Evolutionary conservation across 352 stramenopile species (phyloP).

Genomic region (Pythium aristosporum): DNA sequence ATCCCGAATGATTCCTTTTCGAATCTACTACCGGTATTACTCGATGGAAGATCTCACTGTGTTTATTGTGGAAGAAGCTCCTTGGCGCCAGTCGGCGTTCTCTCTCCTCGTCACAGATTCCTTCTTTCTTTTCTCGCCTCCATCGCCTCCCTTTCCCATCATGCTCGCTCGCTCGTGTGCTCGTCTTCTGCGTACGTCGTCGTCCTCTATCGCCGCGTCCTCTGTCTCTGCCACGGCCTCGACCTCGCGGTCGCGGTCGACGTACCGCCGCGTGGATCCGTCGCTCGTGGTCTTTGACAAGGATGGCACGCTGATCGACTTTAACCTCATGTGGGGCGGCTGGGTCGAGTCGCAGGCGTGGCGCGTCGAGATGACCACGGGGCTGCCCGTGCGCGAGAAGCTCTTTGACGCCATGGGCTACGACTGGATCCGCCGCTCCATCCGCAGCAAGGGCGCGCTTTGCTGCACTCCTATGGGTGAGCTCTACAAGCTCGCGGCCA

Average conservation of each 20-base stretch:
- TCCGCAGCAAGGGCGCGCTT: constrained; percentile 79
- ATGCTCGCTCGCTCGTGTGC: constrained; percentile 9
- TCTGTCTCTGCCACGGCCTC: not conserved
- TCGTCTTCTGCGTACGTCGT: not conserved
- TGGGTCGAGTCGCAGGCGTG: constrained; percentile 86
- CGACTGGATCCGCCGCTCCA: constrained; percentile 79
- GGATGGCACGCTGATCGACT: constrained; percentile 89
- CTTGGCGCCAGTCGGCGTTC: not conserved
- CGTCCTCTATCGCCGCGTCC: not conserved
- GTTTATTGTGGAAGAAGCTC: no score
- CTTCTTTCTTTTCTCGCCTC: not conserved
- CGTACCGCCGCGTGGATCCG: constrained; percentile 31
- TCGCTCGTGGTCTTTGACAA: constrained; percentile 89
- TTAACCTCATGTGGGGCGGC: constrained; percentile 88
- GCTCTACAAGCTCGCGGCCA: constrained; percentile 79
- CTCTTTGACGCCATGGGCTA: constrained; percentile 87
- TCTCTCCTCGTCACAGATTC: constrained; percentile 6
- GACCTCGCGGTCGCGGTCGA: constrained; percentile 11
- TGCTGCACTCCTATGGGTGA: constrained; percentile 86
- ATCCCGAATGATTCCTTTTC: constrained; percentile 1
- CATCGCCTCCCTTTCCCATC: not conserved
- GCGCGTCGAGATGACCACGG: constrained; percentile 84
- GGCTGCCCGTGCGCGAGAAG: constrained; percentile 75
- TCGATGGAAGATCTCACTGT: not conserved
- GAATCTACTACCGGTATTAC: constrained; percentile 11